Conservation (phyloP, 2,329 filamentous ascomycete species). For the Calonectria multiphialidica region DNA sequence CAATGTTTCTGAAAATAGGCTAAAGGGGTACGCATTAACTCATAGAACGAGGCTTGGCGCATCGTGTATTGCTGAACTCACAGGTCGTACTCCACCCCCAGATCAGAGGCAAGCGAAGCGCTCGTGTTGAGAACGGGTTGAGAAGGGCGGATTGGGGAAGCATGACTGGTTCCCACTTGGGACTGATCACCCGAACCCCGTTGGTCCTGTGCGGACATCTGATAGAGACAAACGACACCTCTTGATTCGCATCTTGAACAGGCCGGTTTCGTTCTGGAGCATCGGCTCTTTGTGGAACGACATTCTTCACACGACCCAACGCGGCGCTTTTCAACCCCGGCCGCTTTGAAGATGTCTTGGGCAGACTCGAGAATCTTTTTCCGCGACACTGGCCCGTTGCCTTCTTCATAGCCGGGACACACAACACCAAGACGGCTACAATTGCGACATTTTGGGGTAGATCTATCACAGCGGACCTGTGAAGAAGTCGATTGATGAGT, state of each 20-base stretch:
- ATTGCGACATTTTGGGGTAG: conserved; percentile 27
- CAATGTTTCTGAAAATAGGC: neutral
- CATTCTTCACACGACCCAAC: conserved; percentile 46
- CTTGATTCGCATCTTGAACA: conserved; percentile 43
- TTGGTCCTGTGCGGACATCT: too few species aligned
- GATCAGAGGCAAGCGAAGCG: too few species aligned
- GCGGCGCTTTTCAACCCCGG: conserved; percentile 44
- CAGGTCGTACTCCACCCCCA: too few species aligned
- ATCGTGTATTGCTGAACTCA: too few species aligned
- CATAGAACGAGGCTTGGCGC: neutral
- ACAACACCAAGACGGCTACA: conserved; percentile 37
- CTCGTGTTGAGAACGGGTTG: too few species aligned
- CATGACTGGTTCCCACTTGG: neutral
- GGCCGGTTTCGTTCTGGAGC: conserved; percentile 40
- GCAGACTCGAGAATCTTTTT: conserved; percentile 39
- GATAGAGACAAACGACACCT: conserved; percentile 14
- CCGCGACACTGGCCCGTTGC: conserved; percentile 34
- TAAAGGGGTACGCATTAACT: too few species aligned
- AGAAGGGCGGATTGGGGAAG: too few species aligned
- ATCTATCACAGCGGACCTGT: conserved; percentile 9
- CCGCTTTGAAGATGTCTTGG: conserved; percentile 42
- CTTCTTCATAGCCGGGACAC: conserved; percentile 43
- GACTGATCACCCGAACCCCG: neutral
- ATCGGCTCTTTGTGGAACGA: conserved; percentile 41
- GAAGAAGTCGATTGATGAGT: neutral